Conservation (phyloP, 208 protist species). For the Angomonas deanei region DNA sequence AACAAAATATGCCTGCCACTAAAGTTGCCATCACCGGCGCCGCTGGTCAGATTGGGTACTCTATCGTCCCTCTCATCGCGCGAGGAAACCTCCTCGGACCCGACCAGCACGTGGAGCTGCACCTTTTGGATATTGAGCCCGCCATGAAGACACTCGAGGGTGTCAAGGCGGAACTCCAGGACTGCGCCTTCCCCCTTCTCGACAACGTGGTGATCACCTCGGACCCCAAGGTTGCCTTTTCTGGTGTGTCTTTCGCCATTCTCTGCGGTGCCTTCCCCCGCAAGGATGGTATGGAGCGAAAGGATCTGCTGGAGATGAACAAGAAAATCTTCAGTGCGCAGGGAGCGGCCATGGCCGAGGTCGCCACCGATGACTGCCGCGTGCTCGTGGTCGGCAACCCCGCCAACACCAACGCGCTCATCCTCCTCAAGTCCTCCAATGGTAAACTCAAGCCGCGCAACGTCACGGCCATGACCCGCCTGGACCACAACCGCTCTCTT, state of each 20-base stretch:
- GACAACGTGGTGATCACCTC: slow-evolving; percentile 63
- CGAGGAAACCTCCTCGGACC: slow-evolving; percentile 89
- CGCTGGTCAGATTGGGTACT: slow-evolving; percentile 96
- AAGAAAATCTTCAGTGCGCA: slow-evolving; percentile 94
- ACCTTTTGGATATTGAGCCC: slow-evolving; percentile 87
- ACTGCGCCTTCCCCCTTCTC: slow-evolving; percentile 92
- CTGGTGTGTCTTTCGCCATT: slow-evolving; percentile 71
- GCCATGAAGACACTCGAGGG: slow-evolving; percentile 75
- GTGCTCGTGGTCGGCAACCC: slow-evolving; percentile 96
- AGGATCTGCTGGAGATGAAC: slow-evolving; percentile 94
- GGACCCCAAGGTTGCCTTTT: slow-evolving; percentile 80
- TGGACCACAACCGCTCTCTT: slow-evolving; percentile 95
- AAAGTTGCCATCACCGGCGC: slow-evolving; percentile 92
- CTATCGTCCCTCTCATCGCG: slow-evolving; percentile 91
- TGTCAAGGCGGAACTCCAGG: slow-evolving; percentile 90
- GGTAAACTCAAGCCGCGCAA: slow-evolving; percentile 78
- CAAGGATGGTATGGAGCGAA: slow-evolving; percentile 94
- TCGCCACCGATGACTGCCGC: slow-evolving; percentile 73
- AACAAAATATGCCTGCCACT: slow-evolving; percentile 13
- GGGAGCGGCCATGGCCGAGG: slow-evolving; percentile 84
- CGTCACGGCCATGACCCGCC: slow-evolving; percentile 94
- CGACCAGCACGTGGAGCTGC: slow-evolving; percentile 85
- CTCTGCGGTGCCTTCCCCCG: slow-evolving; percentile 86
- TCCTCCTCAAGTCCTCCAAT: slow-evolving; percentile 77
- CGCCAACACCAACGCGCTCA: slow-evolving; percentile 96